Evolutionary conservation across 352 stramenopile genomes (phyloP).

Genomic region (Pythium sukuiense): DNA sequence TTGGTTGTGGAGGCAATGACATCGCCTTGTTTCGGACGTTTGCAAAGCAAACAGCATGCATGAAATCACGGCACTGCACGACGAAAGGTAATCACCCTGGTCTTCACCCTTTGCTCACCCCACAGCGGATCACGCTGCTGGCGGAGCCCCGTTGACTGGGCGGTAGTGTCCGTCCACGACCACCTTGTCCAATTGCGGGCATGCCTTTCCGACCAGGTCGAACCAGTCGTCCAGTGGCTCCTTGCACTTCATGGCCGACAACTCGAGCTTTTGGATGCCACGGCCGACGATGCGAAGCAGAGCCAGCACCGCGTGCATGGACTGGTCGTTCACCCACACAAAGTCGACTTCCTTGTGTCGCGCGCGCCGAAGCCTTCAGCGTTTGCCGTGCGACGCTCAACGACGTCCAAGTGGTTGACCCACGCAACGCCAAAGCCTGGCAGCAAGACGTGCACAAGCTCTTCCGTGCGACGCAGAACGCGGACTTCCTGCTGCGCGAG

Average conservation of each 20-base stretch:
- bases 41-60: neutral
- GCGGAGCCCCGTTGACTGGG: neutral
- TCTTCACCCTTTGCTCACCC: too few relatives aligned
- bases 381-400: neutral
- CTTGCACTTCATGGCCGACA: neutral
- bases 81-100: too few relatives aligned
- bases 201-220: neutral
- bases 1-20: too few relatives aligned
- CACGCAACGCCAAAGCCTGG: neutral
- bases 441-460: neutral
- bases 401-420: neutral
- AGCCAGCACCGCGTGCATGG: neutral
- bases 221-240: neutral
- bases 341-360: neutral
- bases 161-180: neutral
- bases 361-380: neutral
- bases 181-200: neutral
- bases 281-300: neutral
- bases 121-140: neutral
- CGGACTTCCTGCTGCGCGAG: neutral
- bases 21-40: too few relatives aligned
- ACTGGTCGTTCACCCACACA: neutral
- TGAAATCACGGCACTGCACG: neutral
- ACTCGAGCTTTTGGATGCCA: neutral
- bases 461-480: neutral